Base-by-base conservation (phyloP, 2,329 filamentous ascomycete species). In the Cladosporium austrohemisphaericum region DNA sequence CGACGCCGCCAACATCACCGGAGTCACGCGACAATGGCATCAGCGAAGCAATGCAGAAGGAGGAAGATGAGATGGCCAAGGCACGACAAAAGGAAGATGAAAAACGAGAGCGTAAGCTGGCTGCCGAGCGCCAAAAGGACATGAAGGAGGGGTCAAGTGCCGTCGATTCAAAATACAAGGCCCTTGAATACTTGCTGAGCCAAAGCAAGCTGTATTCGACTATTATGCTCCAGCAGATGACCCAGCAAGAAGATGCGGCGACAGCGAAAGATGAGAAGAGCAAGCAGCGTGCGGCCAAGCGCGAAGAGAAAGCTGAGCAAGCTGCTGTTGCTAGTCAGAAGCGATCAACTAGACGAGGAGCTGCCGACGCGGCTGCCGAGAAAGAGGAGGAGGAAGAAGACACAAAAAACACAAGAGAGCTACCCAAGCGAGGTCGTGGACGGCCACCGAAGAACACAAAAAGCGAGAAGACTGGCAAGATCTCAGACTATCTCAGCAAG, bases 401-500 rank as follows among this genome's bases (percentile, higher is more conserved):
- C 2, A 25, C 31, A 10, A 18, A 49, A n/a, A n/a, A n/a, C n/a
- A 13, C 16, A 13, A 22, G 14, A 26, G 32, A 47, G 4, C 51
- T 56, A 9, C 47, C 52, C 1, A 57, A 56, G 19, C 54, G 60
- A 2, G 54, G 49, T 5, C 55, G 62, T 19, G 71, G 70, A n/a
- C 59, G 65, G 32, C 63, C 67, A 6, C 23, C 55, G 3, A 73
- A 71, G 60, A 52, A 41, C 16, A 32, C 26, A 10, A 68, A 65
- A 52, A 56, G 53, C 10, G 53, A 55, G 13, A 61, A 57, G 38
- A 60, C 58, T 64, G 65, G 67, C 19, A 76, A 74, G 50, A 83
- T 85, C 28, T 75, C 78, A 0, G 76, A 73, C 53, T 84, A 79
- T 57, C 79, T 84, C 61, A 78, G 78, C 53, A 83, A 81, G 55